Evolutionary conservation across 2,329 filamentous ascomycete species (phyloP).

Genomic region (Fusarium euwallaceae): DNA sequence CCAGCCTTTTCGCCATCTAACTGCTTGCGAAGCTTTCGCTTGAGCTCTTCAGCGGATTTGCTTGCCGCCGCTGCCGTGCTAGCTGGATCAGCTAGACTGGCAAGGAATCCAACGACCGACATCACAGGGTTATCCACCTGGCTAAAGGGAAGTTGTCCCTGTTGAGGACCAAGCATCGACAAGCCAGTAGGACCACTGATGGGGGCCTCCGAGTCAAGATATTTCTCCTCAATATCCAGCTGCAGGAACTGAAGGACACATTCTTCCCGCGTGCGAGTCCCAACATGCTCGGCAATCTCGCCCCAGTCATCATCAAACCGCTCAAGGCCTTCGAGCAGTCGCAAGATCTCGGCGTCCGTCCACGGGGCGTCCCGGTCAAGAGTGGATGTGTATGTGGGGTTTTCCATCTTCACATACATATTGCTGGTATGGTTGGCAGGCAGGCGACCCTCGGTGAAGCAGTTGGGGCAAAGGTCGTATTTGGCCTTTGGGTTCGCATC

Average conservation of each 20-base stretch:
- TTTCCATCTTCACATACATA: slow-evolving; percentile 91
- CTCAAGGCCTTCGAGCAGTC: slow-evolving; percentile 91
- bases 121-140: slow-evolving; percentile 96
- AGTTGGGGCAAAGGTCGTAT: slow-evolving; percentile 92
- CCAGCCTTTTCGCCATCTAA: slow-evolving; percentile 69
- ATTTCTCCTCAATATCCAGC: slow-evolving; percentile 97
- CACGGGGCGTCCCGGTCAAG: slow-evolving; percentile 88
- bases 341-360: slow-evolving; percentile 90
- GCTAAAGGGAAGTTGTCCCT: slow-evolving; percentile 88
- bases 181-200: slow-evolving; percentile 69
- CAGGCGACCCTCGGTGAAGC: slow-evolving; percentile 86
- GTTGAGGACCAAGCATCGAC: slow-evolving; percentile 76
- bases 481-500: slow-evolving; percentile 76
- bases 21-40: slow-evolving; percentile 81
- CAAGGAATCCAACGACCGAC: slow-evolving; percentile 95
- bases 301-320: slow-evolving; percentile 97
- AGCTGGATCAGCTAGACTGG: slow-evolving; percentile 88
- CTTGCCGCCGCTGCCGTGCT: slow-evolving; percentile 92
- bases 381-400: slow-evolving; percentile 83
- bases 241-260: slow-evolving; percentile 97
- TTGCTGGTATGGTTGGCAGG: slow-evolving; percentile 82
- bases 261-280: slow-evolving; percentile 91
- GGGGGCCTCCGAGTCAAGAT: slow-evolving; percentile 79
- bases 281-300: slow-evolving; percentile 91
- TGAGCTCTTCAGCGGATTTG: slow-evolving; percentile 88